Evolutionary conservation across 192 early-diverging fungal species (phyloP), one percentile per base, ranked within the genome.

Genomic region (Podila horticola): DNA sequence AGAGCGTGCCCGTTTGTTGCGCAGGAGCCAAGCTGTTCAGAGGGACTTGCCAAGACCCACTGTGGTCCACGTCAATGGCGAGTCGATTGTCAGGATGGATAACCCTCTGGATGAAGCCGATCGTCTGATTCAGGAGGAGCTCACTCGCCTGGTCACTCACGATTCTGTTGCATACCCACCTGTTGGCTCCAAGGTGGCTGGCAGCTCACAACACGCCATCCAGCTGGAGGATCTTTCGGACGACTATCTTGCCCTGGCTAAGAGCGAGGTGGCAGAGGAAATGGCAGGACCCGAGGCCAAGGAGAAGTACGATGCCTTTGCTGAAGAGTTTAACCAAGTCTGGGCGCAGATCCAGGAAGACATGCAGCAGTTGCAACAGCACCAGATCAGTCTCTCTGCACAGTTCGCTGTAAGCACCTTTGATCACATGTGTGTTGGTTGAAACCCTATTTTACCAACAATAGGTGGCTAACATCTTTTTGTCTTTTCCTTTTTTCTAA

Each of bases 1-100:
- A 83, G 86, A 86, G 51, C 75, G 89, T 50, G 86, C 82, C 4
- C 74, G 82, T 11, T 72, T 94, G 9, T 69, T 82, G 24, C 90
- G 91, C 8, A 92, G 94, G 28, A 92, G 90, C 26, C 88, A 92
- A 58, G 88, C 92, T 41, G 91, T 98, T 13, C 92, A 96, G 74
- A 89, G 86, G 4, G 86, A 83, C 28, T 84, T 97, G 28, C 95
- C 95, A 13, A 89, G 97, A 6, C 97, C 97, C 22, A 71, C 75
- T 41, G 63, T 63, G 31, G 59, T 86, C 72, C 51, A 55, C 5
- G 17, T 66, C 4, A 69, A 85, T 13, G 58, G 41, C 13, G 61
- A 52, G n/a, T 63, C 82, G 26, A 66, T 70, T 2, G 74, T 41
- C 5, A 38, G 72, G 5, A 60, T 59, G n/a, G 64, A 82, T 8